A percentile compares a stretch with the other conserved stretches of the same genome.
Evolutionary conservation across 306 rosid genomes (phyloP).

Genomic region (Alnus rubra): DNA sequence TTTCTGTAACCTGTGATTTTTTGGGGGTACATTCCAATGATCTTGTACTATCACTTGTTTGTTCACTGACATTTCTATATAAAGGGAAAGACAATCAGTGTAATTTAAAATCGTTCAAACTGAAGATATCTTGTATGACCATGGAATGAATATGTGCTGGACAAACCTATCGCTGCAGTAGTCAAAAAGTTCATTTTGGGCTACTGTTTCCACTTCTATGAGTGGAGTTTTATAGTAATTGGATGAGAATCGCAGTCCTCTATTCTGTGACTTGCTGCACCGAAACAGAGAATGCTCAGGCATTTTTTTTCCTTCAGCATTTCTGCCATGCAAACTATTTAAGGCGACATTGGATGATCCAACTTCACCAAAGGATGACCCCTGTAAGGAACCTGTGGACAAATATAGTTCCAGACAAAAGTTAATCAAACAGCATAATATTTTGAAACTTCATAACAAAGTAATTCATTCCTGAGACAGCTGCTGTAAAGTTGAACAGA

Average conservation of each 20-base stretch:
- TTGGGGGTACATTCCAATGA: conserved; percentile 32
- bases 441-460: not conserved
- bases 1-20: conserved; percentile 42
- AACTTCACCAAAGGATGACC: conserved; percentile 47
- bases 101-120: conserved; percentile 19
- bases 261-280: conserved; percentile 41
- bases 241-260: conserved; percentile 44
- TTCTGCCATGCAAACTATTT: conserved; percentile 35
- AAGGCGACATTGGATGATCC: conserved; percentile 32
- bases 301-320: conserved; percentile 28
- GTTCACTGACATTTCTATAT: conserved; percentile 36
- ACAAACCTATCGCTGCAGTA: conserved; percentile 42
- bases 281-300: conserved; percentile 34
- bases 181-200: conserved; percentile 27
- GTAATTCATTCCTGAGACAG: not conserved
- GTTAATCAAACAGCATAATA: conserved; percentile 4
- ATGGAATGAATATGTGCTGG: conserved; percentile 2
- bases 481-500: not conserved
- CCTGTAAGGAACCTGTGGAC: conserved; percentile 42
- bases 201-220: conserved; percentile 38
- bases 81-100: not conserved
- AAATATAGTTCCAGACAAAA: conserved; percentile 17
- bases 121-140: conserved; percentile 11
- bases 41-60: conserved; percentile 23
- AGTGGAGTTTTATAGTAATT: conserved; percentile 36